Conservation (phyloP, 305 asterid genomes). For the Fraxinus nigra region DNA sequence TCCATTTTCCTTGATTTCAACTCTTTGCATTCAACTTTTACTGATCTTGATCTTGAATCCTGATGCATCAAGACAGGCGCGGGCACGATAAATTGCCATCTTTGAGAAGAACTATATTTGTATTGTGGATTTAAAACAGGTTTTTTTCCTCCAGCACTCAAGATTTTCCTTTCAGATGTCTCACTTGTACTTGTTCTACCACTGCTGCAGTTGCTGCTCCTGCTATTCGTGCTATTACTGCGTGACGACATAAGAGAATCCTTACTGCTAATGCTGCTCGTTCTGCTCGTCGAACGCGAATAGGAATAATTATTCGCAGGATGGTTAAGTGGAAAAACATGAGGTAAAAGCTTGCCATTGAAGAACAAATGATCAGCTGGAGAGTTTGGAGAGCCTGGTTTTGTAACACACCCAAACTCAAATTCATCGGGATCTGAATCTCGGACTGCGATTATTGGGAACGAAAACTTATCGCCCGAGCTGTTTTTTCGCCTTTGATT, state of each 20-base stretch:
- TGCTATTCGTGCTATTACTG: constrained; percentile 69
- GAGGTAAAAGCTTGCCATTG: constrained; percentile 73
- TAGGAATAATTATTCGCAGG: constrained; percentile 18
- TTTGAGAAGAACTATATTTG: constrained; percentile 40
- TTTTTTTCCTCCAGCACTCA: background rate
- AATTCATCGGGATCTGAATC: constrained; percentile 32
- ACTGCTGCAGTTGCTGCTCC: constrained; percentile 62
- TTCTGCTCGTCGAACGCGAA: constrained; percentile 60
- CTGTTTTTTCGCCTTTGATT: constrained; percentile 22
- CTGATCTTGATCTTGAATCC: constrained; percentile 31
- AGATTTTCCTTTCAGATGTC: constrained; percentile 25
- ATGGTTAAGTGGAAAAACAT: constrained; percentile 46
- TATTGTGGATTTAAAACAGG: constrained; percentile 27
- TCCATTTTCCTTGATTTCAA: constrained; percentile 19
- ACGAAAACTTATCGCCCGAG: constrained; percentile 54
- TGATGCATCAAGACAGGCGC: constrained; percentile 47
- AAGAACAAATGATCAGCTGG: constrained; percentile 77
- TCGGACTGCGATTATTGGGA: constrained; percentile 33
- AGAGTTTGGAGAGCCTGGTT: constrained; percentile 50
- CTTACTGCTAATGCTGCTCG: constrained; percentile 59
- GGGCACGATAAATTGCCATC: constrained; percentile 68
- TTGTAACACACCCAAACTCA: constrained; percentile 37
- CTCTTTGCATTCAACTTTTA: constrained; percentile 23
- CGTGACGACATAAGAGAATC: constrained; percentile 66
- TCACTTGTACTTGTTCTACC: constrained; percentile 72